A percentile compares a stretch with the other conserved stretches of the same genome.
These are phyloP conservation scores for Cladosporium colombiae DNA, from an alignment of 2,329 filamentous ascomycete species.

Conservation along the genomic window DNA sequence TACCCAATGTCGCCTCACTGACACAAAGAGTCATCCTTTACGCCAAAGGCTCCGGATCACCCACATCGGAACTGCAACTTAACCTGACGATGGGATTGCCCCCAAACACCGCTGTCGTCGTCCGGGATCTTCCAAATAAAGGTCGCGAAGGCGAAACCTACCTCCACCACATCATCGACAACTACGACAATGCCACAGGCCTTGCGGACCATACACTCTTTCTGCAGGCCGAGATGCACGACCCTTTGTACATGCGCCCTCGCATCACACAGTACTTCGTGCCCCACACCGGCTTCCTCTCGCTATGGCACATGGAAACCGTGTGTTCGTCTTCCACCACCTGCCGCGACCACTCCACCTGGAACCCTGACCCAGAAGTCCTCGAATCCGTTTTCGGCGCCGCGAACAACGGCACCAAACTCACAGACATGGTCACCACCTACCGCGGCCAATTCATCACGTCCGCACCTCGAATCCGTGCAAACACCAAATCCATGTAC, in stretches of 20 bases:
- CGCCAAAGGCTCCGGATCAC: constrained; percentile 21
- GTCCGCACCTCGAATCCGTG: constrained; percentile 46
- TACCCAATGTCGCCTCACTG: constrained; percentile 9
- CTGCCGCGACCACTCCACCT: constrained; percentile 44
- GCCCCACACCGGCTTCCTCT: constrained; percentile 48
- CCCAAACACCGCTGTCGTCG: constrained; percentile 20
- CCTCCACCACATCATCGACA: constrained; percentile 47
- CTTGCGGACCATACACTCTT: constrained; percentile 52
- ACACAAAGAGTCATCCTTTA: constrained; percentile 22
- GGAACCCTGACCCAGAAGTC: constrained; percentile 42
- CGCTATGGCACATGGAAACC: constrained; percentile 42
- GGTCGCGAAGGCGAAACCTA: constrained; percentile 51
- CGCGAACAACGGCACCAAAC: constrained; percentile 28
- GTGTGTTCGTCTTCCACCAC: constrained; percentile 36
- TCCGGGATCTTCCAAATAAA: constrained; percentile 40
- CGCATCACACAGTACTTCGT: constrained; percentile 43
- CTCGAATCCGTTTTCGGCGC: constrained; percentile 40
- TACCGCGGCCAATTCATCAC: constrained; percentile 53
- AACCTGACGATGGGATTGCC: constrained; percentile 8
- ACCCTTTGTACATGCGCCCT: constrained; percentile 40
- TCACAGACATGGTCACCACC: constrained; percentile 38
- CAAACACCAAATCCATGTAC: constrained; percentile 38
- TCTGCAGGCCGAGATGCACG: constrained; percentile 49
- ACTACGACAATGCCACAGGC: constrained; percentile 38
- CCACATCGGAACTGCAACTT: constrained; percentile 5